These are phyloP conservation scores for Populus nigra DNA, from an alignment of 345 rosid species.

Conservation along the genomic window DNA sequence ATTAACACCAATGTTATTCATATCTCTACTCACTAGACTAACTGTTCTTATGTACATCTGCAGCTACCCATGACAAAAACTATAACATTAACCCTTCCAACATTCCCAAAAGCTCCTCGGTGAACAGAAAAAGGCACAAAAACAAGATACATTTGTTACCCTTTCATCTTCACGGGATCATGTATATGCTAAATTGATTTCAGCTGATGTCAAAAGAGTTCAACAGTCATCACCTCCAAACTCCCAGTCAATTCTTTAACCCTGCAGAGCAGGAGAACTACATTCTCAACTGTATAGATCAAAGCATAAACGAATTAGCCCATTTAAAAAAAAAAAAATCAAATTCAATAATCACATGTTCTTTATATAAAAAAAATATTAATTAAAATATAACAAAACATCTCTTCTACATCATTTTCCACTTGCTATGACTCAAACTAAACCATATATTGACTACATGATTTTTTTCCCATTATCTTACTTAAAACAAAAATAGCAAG, in stretches of 20 bases:
- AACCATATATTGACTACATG: background rate
- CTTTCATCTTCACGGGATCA: conserved; percentile 21
- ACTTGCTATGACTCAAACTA: background rate
- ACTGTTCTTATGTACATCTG: conserved; percentile 20
- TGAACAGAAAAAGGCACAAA: conserved; percentile 13
- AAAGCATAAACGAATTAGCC: background rate
- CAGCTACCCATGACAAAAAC: conserved; percentile 6
- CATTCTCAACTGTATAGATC: background rate
- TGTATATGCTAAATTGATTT: background rate
- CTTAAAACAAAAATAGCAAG: background rate
- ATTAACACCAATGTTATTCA: conserved; percentile 3
- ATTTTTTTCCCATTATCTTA: background rate
- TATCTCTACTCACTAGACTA: conserved; percentile 14
- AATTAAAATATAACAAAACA: background rate
- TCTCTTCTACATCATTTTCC: background rate
- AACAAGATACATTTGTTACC: conserved; percentile 21
- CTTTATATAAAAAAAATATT: background rate
- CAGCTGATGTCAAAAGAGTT: conserved; percentile 8
- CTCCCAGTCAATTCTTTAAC: conserved; percentile 6
- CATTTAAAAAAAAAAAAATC: background rate
- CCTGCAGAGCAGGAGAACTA: conserved; percentile 14
- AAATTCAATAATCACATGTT: background rate
- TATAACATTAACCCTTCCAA: conserved; percentile 20
- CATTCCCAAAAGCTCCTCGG: conserved; percentile 12
- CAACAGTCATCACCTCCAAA: conserved; percentile 3